Conservation (phyloP, 306 rosid genomes). For the cucumber (Cucumis sativus) region Cucumber_9930_V3 NC_026660.2:30527501-30528000, state of each 20-base stretch:
- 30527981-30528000: background rate
- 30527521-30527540: background rate
- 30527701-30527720: background rate
- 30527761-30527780: background rate
- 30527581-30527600: background rate
- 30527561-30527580: background rate
- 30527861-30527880: slow-evolving; percentile 71
- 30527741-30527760: background rate
- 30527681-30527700: background rate
- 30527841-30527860: slow-evolving; percentile 73
- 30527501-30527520: background rate
- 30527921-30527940: slow-evolving; percentile 69
- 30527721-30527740: background rate
- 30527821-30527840: slow-evolving; percentile 59
- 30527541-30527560: background rate
- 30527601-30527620: background rate
- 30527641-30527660: background rate
- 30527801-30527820: background rate
- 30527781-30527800: background rate
- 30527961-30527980: slow-evolving; percentile 15
- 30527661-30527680: background rate
- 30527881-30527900: slow-evolving; percentile 92
- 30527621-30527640: background rate
- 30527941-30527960: slow-evolving; percentile 5
- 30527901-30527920: slow-evolving; percentile 93